Evolutionary conservation across 352 stramenopile genomes (phyloP), one percentile per base, ranked within the genome.

Genomic region (Phytopythium cucurbitacearum): DNA sequence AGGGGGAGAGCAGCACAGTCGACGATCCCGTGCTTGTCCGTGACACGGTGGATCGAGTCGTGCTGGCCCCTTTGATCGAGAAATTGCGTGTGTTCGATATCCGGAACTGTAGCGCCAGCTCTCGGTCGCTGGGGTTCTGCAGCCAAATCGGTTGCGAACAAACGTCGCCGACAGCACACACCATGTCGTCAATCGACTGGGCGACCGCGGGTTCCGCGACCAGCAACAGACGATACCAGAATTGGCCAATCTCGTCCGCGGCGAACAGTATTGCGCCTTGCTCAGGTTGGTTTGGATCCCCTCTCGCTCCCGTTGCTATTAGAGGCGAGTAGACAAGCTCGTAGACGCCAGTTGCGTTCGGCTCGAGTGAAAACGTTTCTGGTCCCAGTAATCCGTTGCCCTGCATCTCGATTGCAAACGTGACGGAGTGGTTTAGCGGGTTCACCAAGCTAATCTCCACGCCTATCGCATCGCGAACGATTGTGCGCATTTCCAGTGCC

Each of bases 301-400:
- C 36, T 2, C 12, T 16, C 3, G 34, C 49, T 3, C 9, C 60
- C 5, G 78, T 90, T 8, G 89, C 60, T 1, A 82, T 48, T 15
- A 98, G 49, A 7, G 94, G 94, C 0, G 82, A 95, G 62, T 97
- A 98, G 13, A 97, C 78, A 3, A 98, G 66, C 53, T 97, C 90
- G 57, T 98, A 98, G 0, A 91, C 82, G 0, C 73, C 83, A 0
- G 74, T 76, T 28, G 90, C 73, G 12, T 71, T 64, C 0, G 91
- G 69, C 11, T 75, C 70, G 2, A 98, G 64, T 1, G 71, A 57
- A 41, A 98, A 96, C 0, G 59, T 69, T 3, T 60, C 52, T 1
- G 91, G 76, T 0, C 94, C 94, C 28, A 97, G 65, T 4, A 98
- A 57, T 0, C 94, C 92, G 39, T 87, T 68, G 9, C 94, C 92